Evolutionary conservation across 805 yeast species (phyloP).

Genomic region (Starmerella potacharoeniae): DNA sequence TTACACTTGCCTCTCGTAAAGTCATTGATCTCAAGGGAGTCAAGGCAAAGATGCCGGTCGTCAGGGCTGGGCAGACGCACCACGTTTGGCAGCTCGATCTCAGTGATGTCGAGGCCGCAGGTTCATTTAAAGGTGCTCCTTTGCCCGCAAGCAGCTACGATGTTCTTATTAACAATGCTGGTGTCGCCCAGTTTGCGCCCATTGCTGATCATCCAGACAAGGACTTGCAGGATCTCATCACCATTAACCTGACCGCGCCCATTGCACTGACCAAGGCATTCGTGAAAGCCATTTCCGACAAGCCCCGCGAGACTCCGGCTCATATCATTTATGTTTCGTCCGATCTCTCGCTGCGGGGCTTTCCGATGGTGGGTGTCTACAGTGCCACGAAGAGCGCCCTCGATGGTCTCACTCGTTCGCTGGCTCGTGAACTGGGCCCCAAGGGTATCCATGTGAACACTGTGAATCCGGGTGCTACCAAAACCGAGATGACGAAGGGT

Average conservation of each 20-base stretch:
- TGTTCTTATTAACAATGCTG: conserved; percentile 38
- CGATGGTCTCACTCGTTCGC: conserved; percentile 45
- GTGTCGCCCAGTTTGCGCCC: conserved; percentile 47
- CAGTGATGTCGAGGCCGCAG: conserved; percentile 5
- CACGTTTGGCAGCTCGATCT: conserved; percentile 18
- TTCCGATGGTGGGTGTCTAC: conserved; percentile 50
- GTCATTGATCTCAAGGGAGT: conserved; percentile 29
- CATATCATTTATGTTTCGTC: conserved; percentile 60
- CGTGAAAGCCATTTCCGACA: conserved; percentile 34
- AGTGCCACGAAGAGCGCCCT: conserved; percentile 63
- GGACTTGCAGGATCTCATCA: conserved; percentile 38
- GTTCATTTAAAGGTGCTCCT: conserved; percentile 15
- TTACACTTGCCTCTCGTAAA: conserved; percentile 43
- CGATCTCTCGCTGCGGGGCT: conserved; percentile 35
- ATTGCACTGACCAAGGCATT: conserved; percentile 47
- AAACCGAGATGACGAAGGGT: conserved; percentile 45
- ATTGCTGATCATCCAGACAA: conserved; percentile 34
- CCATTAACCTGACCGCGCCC: conserved; percentile 49
- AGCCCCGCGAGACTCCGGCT: conserved; percentile 7
- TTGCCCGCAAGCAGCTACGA: conserved; percentile 31
- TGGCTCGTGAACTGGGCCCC: conserved; percentile 49
- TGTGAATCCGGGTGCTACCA: conserved; percentile 54
- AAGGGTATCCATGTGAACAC: conserved; percentile 49
- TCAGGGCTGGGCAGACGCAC: conserved; percentile 9
- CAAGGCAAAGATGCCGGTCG: conserved; percentile 16